Base-by-base conservation (phyloP, 2,329 filamentous ascomycete genomes). In the Aspergillus fructus region DNA sequence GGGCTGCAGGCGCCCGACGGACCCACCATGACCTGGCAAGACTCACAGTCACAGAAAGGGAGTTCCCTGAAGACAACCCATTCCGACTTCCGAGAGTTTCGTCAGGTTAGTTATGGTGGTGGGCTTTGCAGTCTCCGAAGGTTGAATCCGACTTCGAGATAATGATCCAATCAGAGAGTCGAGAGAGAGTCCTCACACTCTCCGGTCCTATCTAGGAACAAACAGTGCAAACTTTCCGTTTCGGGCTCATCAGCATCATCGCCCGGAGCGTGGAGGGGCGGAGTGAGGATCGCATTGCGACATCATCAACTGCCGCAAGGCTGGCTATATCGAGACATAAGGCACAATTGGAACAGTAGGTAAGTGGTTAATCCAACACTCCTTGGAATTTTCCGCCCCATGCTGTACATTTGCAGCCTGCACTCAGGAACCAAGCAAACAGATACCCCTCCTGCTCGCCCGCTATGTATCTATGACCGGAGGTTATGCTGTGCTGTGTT, bases 161-260 rank as follows among this genome's bases (percentile, higher is more conserved):
- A 4, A 37, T 15, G 7, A 13, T 24, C 49, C 41, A 46, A 53
- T 55, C 46, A 39, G 39, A 45, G 8, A 9, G 23, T 19, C 13
- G n/a, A n/a, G 13, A 27, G 19, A 37, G 15, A 30, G 2, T 23
- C 56, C 58, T 63, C 58, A 57, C 59, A 58, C 9, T 12, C 11
- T 24, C 11, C 21, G 3, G 11, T 4, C 34, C n/a, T 7, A 59
- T 56, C 51, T 37, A 27, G 5, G 46, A 58, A 43, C 64, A 67
- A 67, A 67, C 65, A 64, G 9, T 64, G 64, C 65, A 67, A 67
- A 67, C 49, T 19, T 5, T 37, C 52, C 41, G 30, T 49, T 59
- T 59, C 49, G 51, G 59, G 59, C 62, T 58, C 61, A 59, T 61
- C 59, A 58, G 54, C 46, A 49, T 55, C 51, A 51, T 50, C 59